Conservation (phyloP, 352 stramenopile species). For the Phytophthora hibernalis region DNA sequence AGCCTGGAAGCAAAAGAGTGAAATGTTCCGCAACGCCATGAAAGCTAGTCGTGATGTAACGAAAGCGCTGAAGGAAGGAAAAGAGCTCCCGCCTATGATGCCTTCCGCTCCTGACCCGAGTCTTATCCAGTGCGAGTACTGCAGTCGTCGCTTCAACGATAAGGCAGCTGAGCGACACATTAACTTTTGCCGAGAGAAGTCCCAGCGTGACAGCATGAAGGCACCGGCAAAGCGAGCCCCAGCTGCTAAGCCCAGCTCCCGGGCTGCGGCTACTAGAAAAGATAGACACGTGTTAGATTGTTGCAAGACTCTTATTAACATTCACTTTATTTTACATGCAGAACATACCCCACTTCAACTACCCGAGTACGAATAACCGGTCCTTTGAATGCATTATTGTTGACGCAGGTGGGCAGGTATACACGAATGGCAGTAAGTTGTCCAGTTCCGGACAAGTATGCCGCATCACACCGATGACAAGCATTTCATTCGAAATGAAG, state of each 20-base stretch:
- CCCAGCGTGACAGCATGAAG: conserved; percentile 60
- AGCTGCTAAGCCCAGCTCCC: conserved; percentile 43
- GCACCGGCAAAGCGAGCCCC: conserved; percentile 48
- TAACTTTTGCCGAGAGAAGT: conserved; percentile 90
- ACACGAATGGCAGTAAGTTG: conserved; percentile 71
- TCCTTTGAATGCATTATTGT: conserved; percentile 61
- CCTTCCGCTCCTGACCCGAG: conserved; percentile 79
- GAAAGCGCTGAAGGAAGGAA: conserved; percentile 73
- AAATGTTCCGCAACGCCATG: conserved; percentile 89
- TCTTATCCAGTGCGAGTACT: conserved; percentile 93
- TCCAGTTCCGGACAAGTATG: conserved; percentile 46
- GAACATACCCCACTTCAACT: background rate
- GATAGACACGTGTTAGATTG: conserved; percentile 32
- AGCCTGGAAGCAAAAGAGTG: conserved; percentile 91
- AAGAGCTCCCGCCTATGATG: conserved; percentile 62
- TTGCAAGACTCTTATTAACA: background rate
- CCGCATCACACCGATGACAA: conserved; percentile 62
- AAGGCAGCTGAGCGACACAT: conserved; percentile 93
- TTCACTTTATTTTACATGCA: background rate
- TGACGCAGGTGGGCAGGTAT: conserved; percentile 59
- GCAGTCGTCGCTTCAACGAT: conserved; percentile 92
- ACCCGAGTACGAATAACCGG: conserved; percentile 62
- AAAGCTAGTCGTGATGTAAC: conserved; percentile 76
- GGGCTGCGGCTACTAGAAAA: conserved; percentile 47
- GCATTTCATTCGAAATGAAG: conserved; percentile 48